phyloP scores from a whole-genome alignment of 768 basidiomycete species.

The Cystofilobasidium ferigula region DNA sequence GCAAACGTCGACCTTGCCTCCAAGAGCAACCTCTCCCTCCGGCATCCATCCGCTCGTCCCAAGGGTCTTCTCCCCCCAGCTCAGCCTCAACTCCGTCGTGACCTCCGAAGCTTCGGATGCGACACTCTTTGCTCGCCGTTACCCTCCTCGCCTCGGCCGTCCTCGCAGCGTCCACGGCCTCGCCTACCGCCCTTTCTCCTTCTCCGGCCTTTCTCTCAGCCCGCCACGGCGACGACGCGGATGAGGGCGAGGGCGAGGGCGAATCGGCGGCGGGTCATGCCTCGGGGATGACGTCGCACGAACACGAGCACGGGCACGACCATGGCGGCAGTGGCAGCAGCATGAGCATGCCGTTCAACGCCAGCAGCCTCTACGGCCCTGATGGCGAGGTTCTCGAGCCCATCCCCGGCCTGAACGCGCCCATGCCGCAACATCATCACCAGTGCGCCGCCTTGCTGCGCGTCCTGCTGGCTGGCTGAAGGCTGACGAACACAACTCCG shows the following conservation, averaged over 20 bases:
- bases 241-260: neutral
- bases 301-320: neutral
- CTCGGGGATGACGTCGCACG: neutral
- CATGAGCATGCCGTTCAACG: neutral
- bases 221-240: neutral
- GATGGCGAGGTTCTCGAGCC: neutral
- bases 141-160: too few species aligned
- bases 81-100: too few species aligned
- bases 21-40: too few species aligned
- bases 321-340: neutral
- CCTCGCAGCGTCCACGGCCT: too few species aligned
- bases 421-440: neutral
- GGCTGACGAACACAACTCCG: neutral
- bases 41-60: too few species aligned
- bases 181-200: too few species aligned
- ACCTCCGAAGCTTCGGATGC: too few species aligned
- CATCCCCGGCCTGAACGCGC: neutral
- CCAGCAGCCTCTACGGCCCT: neutral
- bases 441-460: neutral
- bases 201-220: too few species aligned
- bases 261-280: neutral
- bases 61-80: too few species aligned
- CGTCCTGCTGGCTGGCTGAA: neutral
- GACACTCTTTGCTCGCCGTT: too few species aligned
- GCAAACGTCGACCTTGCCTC: too few species aligned